Evolutionary conservation across 257 asterid genomes (phyloP).

Genomic region (Fraxinus excelsior): DNA sequence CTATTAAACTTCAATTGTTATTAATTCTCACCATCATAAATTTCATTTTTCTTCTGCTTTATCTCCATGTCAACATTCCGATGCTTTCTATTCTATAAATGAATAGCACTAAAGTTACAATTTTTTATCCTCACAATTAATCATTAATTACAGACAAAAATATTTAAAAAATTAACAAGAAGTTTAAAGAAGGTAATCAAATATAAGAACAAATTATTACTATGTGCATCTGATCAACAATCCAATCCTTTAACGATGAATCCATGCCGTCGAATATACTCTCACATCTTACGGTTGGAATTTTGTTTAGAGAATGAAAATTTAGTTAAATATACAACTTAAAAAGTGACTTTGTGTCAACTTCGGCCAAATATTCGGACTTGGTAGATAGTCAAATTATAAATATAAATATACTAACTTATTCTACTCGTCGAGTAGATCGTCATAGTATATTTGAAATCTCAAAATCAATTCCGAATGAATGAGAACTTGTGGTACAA

Average conservation of each 20-base stretch:
- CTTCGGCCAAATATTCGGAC: no score
- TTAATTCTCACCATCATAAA: background rate
- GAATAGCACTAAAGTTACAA: background rate
- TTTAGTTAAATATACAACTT: no score
- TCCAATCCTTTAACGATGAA: constrained; percentile 74
- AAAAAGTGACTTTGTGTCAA: no score
- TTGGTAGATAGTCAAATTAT: no score
- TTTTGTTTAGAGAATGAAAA: no score
- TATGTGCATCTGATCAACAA: constrained; percentile 89
- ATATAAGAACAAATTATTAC: constrained; percentile 35
- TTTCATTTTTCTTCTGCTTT: background rate
- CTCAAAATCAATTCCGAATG: no score
- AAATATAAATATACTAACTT: no score
- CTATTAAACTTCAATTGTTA: background rate
- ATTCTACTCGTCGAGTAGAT: no score
- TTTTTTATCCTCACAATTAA: background rate
- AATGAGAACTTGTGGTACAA: no score
- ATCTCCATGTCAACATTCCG: background rate
- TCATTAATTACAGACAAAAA: background rate
- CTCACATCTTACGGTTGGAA: constrained; percentile 59
- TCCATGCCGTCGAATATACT: constrained; percentile 65
- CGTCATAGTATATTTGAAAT: no score
- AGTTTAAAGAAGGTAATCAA: constrained; percentile 1
- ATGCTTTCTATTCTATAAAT: background rate
- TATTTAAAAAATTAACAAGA: no score